Evolutionary conservation across 2,329 filamentous ascomycete species (phyloP).

Genomic region (Fusarium neocosmosporiellum): DNA sequence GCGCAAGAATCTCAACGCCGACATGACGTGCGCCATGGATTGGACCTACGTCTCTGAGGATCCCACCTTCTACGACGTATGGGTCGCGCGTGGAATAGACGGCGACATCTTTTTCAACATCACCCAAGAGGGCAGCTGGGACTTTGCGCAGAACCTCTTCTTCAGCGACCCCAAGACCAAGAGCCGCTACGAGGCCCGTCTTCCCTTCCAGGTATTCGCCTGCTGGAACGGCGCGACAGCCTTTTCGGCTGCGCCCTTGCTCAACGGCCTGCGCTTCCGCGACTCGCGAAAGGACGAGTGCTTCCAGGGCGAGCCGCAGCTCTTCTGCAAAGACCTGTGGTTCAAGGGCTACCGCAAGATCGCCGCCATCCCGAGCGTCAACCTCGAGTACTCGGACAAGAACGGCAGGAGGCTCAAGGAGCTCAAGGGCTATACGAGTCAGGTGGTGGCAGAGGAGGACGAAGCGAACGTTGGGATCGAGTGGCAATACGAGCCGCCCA

Average conservation of each 20-base stretch:
- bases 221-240: slow-evolving; percentile 70
- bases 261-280: slow-evolving; percentile 58
- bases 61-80: slow-evolving; percentile 68
- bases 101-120: slow-evolving; percentile 68
- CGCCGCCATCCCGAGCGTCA: slow-evolving; percentile 66
- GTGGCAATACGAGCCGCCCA: slow-evolving; percentile 14
- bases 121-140: slow-evolving; percentile 60
- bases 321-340: slow-evolving; percentile 71
- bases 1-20: slow-evolving; percentile 56
- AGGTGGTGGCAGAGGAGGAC: background rate
- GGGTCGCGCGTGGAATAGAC: slow-evolving; percentile 63
- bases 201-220: slow-evolving; percentile 68
- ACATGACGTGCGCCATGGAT: slow-evolving; percentile 70
- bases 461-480: background rate
- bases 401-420: slow-evolving; percentile 57
- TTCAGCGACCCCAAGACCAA: slow-evolving; percentile 57
- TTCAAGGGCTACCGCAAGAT: slow-evolving; percentile 61
- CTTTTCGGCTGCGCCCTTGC: slow-evolving; percentile 61
- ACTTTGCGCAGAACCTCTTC: slow-evolving; percentile 62
- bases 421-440: slow-evolving; percentile 57
- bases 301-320: slow-evolving; percentile 63
- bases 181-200: slow-evolving; percentile 46
- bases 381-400: slow-evolving; percentile 64
- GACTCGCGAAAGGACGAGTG: slow-evolving; percentile 57
- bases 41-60: slow-evolving; percentile 60